Evolutionary conservation across 371 early-diverging fungal species (phyloP).

Genomic region (Mortierella sp.): DNA sequence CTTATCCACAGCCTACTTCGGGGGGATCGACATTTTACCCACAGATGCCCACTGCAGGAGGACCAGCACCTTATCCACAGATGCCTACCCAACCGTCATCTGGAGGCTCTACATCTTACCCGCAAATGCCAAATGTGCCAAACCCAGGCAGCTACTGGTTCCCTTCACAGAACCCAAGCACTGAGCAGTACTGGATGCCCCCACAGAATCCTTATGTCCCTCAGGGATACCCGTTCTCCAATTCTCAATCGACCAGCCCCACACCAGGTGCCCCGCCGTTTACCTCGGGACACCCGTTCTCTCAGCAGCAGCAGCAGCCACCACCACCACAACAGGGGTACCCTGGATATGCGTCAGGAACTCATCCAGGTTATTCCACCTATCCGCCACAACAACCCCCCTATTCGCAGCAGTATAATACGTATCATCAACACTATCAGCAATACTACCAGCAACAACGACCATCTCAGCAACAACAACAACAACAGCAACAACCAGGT

Average conservation of each 20-base stretch:
- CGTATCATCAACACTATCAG: slow-evolving; percentile 13
- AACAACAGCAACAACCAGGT: slow-evolving; percentile 18
- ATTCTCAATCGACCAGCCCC: too few species aligned
- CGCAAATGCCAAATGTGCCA: neutral
- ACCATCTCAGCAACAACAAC: slow-evolving; percentile 3
- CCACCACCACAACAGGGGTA: slow-evolving; percentile 3
- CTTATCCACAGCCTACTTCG: too few species aligned
- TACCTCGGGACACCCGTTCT: neutral
- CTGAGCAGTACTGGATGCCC: neutral
- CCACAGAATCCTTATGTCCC: neutral
- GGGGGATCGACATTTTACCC: neutral
- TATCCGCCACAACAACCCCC: neutral
- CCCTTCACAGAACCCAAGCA: neutral
- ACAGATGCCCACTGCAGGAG: neutral
- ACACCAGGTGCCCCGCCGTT: neutral
- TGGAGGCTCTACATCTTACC: neutral
- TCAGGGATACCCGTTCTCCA: too few species aligned
- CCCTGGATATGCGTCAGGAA: neutral
- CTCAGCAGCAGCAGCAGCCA: neutral
- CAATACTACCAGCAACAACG: neutral
- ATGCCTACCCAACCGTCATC: slow-evolving; percentile 15
- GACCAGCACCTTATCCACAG: neutral
- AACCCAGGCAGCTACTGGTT: neutral
- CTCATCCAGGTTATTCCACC: neutral
- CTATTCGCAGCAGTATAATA: neutral